Base-by-base conservation (phyloP, 2,329 filamentous ascomycete species). In the Dothistroma pini region DNA sequence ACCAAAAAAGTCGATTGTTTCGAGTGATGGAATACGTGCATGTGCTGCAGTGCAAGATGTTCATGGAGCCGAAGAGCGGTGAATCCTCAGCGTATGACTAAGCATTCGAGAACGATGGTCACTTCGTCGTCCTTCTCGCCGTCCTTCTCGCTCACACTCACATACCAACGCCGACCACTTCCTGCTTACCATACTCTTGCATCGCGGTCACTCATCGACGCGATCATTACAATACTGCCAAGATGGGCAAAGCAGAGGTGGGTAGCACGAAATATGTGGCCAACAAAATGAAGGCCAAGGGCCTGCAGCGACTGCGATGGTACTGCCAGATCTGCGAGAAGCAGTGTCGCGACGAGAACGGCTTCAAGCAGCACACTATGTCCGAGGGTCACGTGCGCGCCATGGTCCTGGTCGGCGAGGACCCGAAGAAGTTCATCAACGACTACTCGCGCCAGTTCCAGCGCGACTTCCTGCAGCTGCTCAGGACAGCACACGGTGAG, bases 191-290 rank as follows among this genome's bases (percentile, higher is more conserved):
- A n/a, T 19, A 8, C 16, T n/a, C 9, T 19, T 19, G 2, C n/a
- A 44, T 19, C 14, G 1, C n/a, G 41, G 16, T 51, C 48, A 14
- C 48, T 56, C 59, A 60, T 50, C 56, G 50, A 48, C 48, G 35
- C 38, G 22, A 47, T n/a, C 51, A 52, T 44, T 7, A 16, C 44
- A 57, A 38, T 35, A 66, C 65, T 66, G 61, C 38, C 66, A 88
- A 74, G 56, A 97, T 97, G 93, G 88, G 89, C 57, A 91, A 90
- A 80, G 95, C 95, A 71, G 95, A 97, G 80, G 87, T 91, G 57
- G 95, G 95, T 65, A 90, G 88, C 59, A 91, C 89, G n/a, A 97
- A 97, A 79, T 85, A 91, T 75, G 84, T 97, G 62, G 86, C 85
- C 77, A 97, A 97, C 79, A 89, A 92, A 78, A 88, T 96, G 80